Base-by-base conservation (phyloP, 345 rosid genomes). In the Melaleuca quinquenervia region DNA sequence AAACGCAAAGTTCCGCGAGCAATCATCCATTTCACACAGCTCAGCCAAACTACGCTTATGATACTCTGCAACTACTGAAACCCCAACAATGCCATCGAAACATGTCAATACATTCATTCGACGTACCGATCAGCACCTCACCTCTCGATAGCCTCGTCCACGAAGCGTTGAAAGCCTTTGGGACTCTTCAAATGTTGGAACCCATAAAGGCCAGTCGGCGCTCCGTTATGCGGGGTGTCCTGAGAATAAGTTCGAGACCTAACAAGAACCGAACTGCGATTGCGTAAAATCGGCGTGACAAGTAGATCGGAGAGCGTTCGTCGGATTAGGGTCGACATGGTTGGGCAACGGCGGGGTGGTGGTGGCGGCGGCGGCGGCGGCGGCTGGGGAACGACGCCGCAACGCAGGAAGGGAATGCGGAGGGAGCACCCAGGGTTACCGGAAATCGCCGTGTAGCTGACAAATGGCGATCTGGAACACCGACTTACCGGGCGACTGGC, bases 91-190 rank as follows among this genome's bases (percentile, higher is more conserved):
- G 80, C 80, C 22, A 70, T 6, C 80, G 48, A 70, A 36, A 41
- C 80, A 36, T 11, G 18, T 70, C 12, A 32, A 36, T 36, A 70
- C 48, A 36, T 36, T 36, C 12, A 11, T 22, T 55, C n/a, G 48
- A 11, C 48, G 24, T 70, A 14, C 80, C 80, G 44, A 36, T 70
- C 80, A 36, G 80, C 11, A 0, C 11, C 70, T 85, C 85, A 95
- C 99, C 95, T 95, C 85, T 96, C 96, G 83, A 96, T 92, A 83
- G 99, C 98, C 82, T 97, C 98, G 50, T 96, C 98, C 60, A 93
- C 98, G 90, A 96, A 97, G 13, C 91, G 93, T 84, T 86, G 94
- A 90, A 96, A 97, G n/a, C 99, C 99, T 90, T 92, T 91, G 70
- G 98, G 88, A 20, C 93, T 90, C 86, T 92, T 94, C 84, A 97